These are phyloP conservation scores for Daldinia bambusicola DNA, from an alignment of 495 filamentous ascomycete genomes.

Conservation along the genomic window DNA sequence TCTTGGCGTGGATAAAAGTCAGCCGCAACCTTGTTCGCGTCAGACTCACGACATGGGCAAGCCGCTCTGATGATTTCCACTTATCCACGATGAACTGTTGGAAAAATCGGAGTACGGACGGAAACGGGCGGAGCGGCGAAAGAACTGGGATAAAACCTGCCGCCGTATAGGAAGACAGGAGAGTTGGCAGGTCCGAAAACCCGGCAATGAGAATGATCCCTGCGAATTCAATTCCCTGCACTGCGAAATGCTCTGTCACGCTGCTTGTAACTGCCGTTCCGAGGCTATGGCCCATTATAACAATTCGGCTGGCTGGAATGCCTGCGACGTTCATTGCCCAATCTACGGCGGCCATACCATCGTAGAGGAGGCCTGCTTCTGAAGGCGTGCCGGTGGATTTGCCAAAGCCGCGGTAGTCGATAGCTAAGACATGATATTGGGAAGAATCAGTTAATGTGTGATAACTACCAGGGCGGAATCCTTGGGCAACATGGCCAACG, in stretches of 20 bases:
- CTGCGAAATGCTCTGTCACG: constrained; percentile 72
- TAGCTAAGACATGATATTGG: constrained; percentile 66
- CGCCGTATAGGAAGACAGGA: constrained; percentile 72
- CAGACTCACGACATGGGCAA: constrained; percentile 55
- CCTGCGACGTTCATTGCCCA: constrained; percentile 73
- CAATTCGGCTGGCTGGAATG: constrained; percentile 75
- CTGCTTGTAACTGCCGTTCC: constrained; percentile 85
- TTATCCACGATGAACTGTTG: constrained; percentile 59
- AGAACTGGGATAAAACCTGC: constrained; percentile 82
- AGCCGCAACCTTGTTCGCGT: constrained; percentile 67
- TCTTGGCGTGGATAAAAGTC: constrained; percentile 77
- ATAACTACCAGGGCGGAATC: constrained; percentile 69
- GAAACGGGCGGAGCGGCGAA: constrained; percentile 69
- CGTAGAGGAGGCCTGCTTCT: constrained; percentile 82
- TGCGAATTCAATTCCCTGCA: constrained; percentile 63
- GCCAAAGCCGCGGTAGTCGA: constrained; percentile 94
- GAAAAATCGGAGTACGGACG: constrained; percentile 54
- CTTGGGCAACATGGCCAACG: constrained; percentile 72
- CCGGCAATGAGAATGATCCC: constrained; percentile 81
- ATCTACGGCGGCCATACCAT: constrained; percentile 75
- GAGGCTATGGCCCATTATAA: constrained; percentile 87
- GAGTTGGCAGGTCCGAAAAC: constrained; percentile 76
- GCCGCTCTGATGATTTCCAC: constrained; percentile 62
- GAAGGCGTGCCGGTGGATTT: constrained; percentile 80
- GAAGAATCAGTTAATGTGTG: constrained; percentile 68